Conservation (phyloP, 768 basidiomycete genomes). For the Suillus cothurnatus region DNA sequence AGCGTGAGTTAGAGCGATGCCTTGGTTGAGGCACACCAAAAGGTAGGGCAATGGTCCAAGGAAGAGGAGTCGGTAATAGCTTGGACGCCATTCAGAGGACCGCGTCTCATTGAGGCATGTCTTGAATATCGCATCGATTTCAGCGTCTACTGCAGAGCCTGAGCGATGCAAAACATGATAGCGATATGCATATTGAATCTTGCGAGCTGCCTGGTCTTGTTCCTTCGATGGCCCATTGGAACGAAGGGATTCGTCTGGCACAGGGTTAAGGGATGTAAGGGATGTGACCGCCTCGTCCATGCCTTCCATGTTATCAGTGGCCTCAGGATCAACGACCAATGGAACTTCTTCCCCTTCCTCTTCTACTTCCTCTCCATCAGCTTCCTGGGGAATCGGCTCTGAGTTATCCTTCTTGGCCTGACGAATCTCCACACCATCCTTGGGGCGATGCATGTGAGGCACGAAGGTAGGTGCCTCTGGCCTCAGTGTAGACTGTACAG, state of each 20-base stretch:
- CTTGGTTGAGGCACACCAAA: conserved; percentile 41
- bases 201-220: conserved; percentile 26
- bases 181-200: conserved; percentile 24
- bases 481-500: conserved; percentile 18
- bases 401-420: background rate
- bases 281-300: conserved; percentile 8
- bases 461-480: conserved; percentile 21
- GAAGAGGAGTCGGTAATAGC: conserved; percentile 40
- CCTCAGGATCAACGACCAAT: background rate
- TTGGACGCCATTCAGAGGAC: conserved; percentile 29
- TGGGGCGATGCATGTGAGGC: conserved; percentile 7
- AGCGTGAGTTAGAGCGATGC: conserved; percentile 21
- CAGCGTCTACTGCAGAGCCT: conserved; percentile 14
- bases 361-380: background rate
- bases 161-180: conserved; percentile 5
- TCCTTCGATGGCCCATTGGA: conserved; percentile 24
- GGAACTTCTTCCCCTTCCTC: conserved; percentile 9
- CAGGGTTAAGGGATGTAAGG: background rate
- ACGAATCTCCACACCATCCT: background rate
- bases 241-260: conserved; percentile 16
- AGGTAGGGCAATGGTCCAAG: conserved; percentile 42
- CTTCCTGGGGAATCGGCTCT: background rate
- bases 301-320: conserved; percentile 7
- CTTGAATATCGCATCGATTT: conserved; percentile 26
- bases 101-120: conserved; percentile 30